These are phyloP conservation scores for Plasmodium blacklocki DNA, from an alignment of 169 alveolate genomes.

Conservation along the genomic window DNA sequence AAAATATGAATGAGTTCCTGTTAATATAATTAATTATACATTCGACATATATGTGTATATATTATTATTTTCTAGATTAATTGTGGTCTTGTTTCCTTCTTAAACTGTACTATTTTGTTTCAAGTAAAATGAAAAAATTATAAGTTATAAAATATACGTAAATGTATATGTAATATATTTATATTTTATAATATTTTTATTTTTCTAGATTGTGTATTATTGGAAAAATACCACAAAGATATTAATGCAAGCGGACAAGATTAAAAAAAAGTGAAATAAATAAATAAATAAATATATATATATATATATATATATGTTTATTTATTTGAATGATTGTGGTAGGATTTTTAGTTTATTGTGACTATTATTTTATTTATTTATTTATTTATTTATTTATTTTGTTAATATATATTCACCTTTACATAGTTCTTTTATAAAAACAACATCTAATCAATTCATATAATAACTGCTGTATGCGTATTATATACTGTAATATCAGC, in stretches of 20 bases:
- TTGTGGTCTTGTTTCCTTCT: conserved; percentile 21
- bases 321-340: too few relatives aligned
- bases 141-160: neutral
- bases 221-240: conserved; percentile 47
- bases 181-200: neutral
- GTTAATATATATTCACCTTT: neutral
- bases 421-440: too few relatives aligned
- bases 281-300: too few relatives aligned
- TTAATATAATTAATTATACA: neutral
- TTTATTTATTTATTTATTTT: neutral
- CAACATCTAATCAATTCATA: too few relatives aligned
- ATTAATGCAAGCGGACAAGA: conserved; percentile 11
- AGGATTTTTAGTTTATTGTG: too few relatives aligned
- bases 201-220: conserved; percentile 30
- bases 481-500: too few relatives aligned
- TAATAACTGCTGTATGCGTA: too few relatives aligned
- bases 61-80: conserved; percentile 31
- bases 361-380: neutral
- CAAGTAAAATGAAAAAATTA: conserved; percentile 18
- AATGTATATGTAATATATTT: too few relatives aligned
- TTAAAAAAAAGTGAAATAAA: neutral
- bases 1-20: neutral
- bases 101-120: conserved; percentile 38
- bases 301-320: too few relatives aligned
- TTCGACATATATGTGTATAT: neutral